Evolutionary conservation across 164 flowering plant genomes (phyloP).

Genomic region (Cinnamomum chago): DNA sequence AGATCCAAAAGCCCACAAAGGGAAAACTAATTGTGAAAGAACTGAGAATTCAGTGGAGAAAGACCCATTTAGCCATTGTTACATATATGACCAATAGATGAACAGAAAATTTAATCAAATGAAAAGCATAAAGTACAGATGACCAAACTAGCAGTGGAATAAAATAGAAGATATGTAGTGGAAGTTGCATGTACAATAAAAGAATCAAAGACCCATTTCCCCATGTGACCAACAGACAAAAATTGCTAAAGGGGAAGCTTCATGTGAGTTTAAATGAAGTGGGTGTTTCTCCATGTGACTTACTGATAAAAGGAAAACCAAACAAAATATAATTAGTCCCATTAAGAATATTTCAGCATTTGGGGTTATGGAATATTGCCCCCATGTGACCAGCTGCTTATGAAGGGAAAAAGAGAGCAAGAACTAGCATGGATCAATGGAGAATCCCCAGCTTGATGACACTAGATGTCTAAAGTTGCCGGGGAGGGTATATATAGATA

Average conservation of each 20-base stretch:
- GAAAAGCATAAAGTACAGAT: neutral
- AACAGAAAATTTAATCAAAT: neutral
- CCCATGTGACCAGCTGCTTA: neutral
- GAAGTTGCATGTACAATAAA: slow-evolving; percentile 5
- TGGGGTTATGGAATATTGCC: neutral
- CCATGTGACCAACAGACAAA: slow-evolving; percentile 24
- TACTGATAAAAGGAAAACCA: neutral
- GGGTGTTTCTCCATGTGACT: neutral
- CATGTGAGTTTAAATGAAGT: slow-evolving; percentile 1
- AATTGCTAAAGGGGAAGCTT: slow-evolving; percentile 4
- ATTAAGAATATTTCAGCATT: neutral
- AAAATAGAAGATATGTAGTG: neutral
- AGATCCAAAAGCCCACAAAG: neutral
- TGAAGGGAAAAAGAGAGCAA: neutral
- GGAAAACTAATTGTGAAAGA: neutral
- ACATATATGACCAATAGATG: neutral
- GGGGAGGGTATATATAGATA: slow-evolving; percentile 11
- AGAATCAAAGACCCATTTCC: slow-evolving; percentile 7
- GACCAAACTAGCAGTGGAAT: neutral
- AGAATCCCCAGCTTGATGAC: slow-evolving; percentile 1
- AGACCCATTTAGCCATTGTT: neutral
- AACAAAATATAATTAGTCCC: slow-evolving; percentile 3
- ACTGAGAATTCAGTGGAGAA: neutral
- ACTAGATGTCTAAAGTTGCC: neutral
- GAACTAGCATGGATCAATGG: neutral